Base-by-base conservation (phyloP, 441 rosid genomes). In the Bruguiera hainesii region DNA sequence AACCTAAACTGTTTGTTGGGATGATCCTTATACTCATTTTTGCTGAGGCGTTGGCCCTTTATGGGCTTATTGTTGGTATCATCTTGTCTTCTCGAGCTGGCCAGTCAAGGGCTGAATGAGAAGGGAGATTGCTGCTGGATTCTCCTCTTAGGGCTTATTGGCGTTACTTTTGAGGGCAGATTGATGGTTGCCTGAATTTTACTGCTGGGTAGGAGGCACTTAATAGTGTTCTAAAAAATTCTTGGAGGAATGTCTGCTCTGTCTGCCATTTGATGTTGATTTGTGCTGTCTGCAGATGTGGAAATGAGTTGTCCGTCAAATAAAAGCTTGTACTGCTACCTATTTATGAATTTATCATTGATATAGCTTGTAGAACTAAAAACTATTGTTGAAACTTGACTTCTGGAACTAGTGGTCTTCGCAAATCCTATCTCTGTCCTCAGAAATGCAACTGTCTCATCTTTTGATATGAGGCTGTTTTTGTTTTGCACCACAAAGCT, bases 21-120 rank as follows among this genome's bases (percentile, higher is more conserved):
- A 88, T 90, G 93, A 90, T 90, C 77, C 88, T 90, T 58, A 89
- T 89, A 77, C 91, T 87, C 72, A 88, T 88, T 70, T 88, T 88
- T 49, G 96, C 93, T 1, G 93, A 89, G 78, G 96, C 93, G 0
- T 79, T 90, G 72, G 94, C 92, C 18, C 82, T 90, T 16, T 90
- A 88, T 25, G 94, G 97, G 7, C 92, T 90, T 61, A 90, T 90
- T 30, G 90, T 88, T 1, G 97, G 94, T 63, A 90, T 90, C 84
- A 90, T 90, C 72, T 76, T 90, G 74, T 90, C 97, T 48, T 90
- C 97, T 69, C 85, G 97, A 49, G 95, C 95, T 55, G 97, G 97
- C 66, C 97, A 90, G 74, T 90, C 97, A 39, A 83, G 95, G 82
- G 97, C 95, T n/a, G 94, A 88, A 0, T 91, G 71, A 81, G 81